Evolutionary conservation across 257 asterid genomes (phyloP).

Genomic region (Paulownia fortunei): DNA sequence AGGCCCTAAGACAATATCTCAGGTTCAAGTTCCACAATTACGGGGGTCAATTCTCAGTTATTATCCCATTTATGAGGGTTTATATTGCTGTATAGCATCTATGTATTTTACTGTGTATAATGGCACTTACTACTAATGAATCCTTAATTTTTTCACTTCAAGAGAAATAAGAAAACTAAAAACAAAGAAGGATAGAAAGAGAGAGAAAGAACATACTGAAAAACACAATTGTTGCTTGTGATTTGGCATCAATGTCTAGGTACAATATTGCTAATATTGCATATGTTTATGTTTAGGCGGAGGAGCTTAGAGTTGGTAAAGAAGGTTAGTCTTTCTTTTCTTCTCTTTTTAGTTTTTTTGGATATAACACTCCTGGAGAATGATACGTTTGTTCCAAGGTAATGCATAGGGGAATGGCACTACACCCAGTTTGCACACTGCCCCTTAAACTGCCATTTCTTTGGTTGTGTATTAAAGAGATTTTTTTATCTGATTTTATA

Average conservation of each 20-base stretch:
- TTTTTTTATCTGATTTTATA: background rate
- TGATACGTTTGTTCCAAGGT: background rate
- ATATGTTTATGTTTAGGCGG: conserved; percentile 52
- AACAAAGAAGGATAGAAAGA: background rate
- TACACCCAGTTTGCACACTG: background rate
- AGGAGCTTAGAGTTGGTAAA: conserved; percentile 82
- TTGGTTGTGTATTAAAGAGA: background rate
- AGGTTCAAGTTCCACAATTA: background rate
- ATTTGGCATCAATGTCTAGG: conserved; percentile 6
- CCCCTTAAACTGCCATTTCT: background rate
- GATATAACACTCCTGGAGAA: background rate
- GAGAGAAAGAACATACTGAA: background rate
- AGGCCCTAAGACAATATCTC: background rate
- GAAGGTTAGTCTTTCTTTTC: conserved; percentile 60
- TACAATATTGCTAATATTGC: conserved; percentile 29
- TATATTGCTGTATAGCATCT: background rate
- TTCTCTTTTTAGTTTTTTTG: background rate
- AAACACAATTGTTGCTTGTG: background rate
- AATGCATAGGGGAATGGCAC: background rate
- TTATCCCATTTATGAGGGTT: background rate
- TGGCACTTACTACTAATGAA: background rate
- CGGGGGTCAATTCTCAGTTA: background rate
- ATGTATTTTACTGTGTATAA: background rate
- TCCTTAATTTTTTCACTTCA: background rate
- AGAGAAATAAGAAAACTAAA: background rate